phyloP scores from a whole-genome alignment of 1,139 yeast species.

The Suhomyces atakaporum region DNA sequence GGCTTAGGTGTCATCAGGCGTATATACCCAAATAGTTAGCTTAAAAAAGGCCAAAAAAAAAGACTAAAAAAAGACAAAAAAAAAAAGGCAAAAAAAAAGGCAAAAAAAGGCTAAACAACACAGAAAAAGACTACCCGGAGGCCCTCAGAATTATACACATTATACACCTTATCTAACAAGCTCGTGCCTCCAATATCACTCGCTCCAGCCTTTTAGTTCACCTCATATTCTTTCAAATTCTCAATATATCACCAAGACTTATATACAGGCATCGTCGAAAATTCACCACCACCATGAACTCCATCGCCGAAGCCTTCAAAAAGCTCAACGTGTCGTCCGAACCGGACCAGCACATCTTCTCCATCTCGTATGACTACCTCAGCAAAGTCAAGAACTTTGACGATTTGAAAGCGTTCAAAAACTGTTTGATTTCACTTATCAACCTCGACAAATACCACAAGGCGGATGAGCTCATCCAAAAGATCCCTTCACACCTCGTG shows the following conservation, averaged over 20 bases:
- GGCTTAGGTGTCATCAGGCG: too few species aligned
- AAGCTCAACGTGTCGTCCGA: conserved; percentile 35
- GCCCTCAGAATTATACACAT: too few species aligned
- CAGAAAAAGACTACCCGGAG: too few species aligned
- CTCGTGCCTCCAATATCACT: too few species aligned
- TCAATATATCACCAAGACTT: conserved; percentile 1
- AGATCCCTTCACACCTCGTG: conserved; percentile 39
- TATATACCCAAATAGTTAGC: too few species aligned
- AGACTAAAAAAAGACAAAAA: too few species aligned
- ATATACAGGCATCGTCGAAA: not conserved
- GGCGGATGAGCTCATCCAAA: conserved; percentile 52
- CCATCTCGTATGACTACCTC: conserved; percentile 46
- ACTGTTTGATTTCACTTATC: conserved; percentile 69
- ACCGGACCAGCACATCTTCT: conserved; percentile 38
- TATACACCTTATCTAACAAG: too few species aligned
- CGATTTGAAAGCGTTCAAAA: conserved; percentile 56
- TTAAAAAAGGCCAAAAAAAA: too few species aligned
- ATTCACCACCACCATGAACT: conserved; percentile 33
- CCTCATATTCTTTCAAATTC: too few species aligned
- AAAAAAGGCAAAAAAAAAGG: too few species aligned
- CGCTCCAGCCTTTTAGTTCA: too few species aligned
- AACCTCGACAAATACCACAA: conserved; percentile 66
- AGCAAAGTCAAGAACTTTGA: conserved; percentile 42
- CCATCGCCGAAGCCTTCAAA: conserved; percentile 48
- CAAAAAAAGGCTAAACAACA: too few species aligned